Evolutionary conservation across 805 yeast genomes (phyloP), one percentile per base, ranked within the genome.

Genomic region (Lachancea kluyveri): DNA sequence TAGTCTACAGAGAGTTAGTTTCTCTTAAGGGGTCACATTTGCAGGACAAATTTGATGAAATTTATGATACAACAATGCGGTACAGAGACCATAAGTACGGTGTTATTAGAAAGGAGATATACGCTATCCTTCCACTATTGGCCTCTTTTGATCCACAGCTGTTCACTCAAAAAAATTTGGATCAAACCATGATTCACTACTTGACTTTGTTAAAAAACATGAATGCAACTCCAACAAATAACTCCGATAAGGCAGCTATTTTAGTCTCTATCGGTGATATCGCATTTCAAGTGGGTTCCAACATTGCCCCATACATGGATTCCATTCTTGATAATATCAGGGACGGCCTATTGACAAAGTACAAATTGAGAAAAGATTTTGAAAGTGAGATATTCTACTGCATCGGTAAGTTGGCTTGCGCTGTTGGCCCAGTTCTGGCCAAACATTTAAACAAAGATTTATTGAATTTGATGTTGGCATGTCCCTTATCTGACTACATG

Each of bases 371-470:
- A 37, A 79, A 76, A 49, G 87, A 81, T 29, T 76, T 81, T 26
- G 94, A 85, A 43, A 80, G 84, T 0, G 87, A 95, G 1, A 74
- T 90, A 13, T 90, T 88, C 48, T 84, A 82, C 45, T 92, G 97
- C 53, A 69, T 90, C 26, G 85, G 94, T 0, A 82, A 85, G 58
- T 61, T 92, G 21, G 88, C 96, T 0, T 70, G 71, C 16, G 90
- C 97, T 0, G 85, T 90, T 10, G 96, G 96, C 0, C 94, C 95
- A 8, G 94, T 95, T 0, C 64, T 90, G 35, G 84, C 96, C 0
- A 92, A 90, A 50, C 87, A 85, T 52, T 62, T 92, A 34, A 88
- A 86, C 42, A 72, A 79, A 40, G 94, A 85, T 47, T 69, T 90
- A 14, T 60, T 90, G 31, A 88, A 81, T 43, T 67, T 83, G 59